phyloP scores from a whole-genome alignment of 352 stramenopile genomes.

The Phytophthora macrochlamydospora region DNA sequence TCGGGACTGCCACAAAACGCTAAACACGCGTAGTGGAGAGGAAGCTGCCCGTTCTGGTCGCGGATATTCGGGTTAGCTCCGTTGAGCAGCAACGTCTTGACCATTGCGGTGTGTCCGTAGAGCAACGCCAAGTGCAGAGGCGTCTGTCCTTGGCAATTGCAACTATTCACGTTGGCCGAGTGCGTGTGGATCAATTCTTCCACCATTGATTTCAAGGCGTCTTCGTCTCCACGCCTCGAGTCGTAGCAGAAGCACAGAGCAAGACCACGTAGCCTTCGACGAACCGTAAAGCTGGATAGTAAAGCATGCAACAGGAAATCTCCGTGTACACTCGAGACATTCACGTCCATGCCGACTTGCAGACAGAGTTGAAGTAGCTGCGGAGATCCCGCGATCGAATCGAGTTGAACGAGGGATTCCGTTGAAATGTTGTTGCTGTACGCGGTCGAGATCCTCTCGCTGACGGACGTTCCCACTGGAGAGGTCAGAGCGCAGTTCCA shows the following conservation, averaged over 20 bases:
- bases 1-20: slow-evolving; percentile 48
- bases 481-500: slow-evolving; percentile 63
- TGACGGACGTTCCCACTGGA: slow-evolving; percentile 23
- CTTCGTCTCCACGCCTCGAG: slow-evolving; percentile 33
- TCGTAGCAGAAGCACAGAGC: slow-evolving; percentile 69
- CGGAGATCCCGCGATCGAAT: slow-evolving; percentile 42
- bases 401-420: slow-evolving; percentile 29
- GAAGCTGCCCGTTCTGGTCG: slow-evolving; percentile 55
- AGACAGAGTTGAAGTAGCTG: slow-evolving; percentile 45
- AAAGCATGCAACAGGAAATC: slow-evolving; percentile 72
- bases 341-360: slow-evolving; percentile 47
- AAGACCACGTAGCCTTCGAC: slow-evolving; percentile 53
- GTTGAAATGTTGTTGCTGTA: slow-evolving; percentile 11
- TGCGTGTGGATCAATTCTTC: slow-evolving; percentile 40
- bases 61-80: slow-evolving; percentile 68
- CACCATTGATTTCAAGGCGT: background rate
- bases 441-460: slow-evolving; percentile 18
- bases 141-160: slow-evolving; percentile 68
- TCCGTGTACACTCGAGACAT: slow-evolving; percentile 62
- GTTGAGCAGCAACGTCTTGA: slow-evolving; percentile 42
- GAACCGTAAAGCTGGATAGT: slow-evolving; percentile 57
- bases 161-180: slow-evolving; percentile 53
- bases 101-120: slow-evolving; percentile 55
- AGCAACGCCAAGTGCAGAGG: slow-evolving; percentile 70
- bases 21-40: slow-evolving; percentile 74